Conservation (phyloP, 2,329 filamentous ascomycete species). For the Epichloe brachyelytri region DNA sequence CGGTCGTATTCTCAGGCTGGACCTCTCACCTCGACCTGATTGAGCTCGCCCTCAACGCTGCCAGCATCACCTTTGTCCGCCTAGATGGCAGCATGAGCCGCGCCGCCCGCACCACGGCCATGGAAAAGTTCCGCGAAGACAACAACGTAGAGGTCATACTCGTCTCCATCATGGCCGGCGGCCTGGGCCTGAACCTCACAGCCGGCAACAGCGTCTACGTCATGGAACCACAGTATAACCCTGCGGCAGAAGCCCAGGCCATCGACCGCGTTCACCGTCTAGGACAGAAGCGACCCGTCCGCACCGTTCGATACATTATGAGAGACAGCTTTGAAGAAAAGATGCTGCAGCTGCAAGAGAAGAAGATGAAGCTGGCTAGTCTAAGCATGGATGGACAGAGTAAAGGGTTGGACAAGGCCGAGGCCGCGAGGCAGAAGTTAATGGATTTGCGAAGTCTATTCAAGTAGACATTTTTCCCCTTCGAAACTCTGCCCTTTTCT, state of each 20-base stretch:
- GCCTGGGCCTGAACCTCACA: conserved; percentile 82
- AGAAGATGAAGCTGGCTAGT: conserved; percentile 84
- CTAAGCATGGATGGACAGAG: conserved; percentile 63
- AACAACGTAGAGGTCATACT: conserved; percentile 63
- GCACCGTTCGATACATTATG: conserved; percentile 87
- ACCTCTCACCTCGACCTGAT: conserved; percentile 90
- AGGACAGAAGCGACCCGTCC: conserved; percentile 78
- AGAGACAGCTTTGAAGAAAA: conserved; percentile 82
- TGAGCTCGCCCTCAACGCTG: conserved; percentile 59
- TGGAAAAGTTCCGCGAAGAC: conserved; percentile 67
- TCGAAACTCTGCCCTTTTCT: conserved; percentile 2
- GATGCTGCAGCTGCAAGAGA: conserved; percentile 78
- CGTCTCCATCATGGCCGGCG: conserved; percentile 84
- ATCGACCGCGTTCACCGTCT: conserved; percentile 86
- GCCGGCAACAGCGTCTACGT: conserved; percentile 79
- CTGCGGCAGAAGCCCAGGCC: conserved; percentile 86
- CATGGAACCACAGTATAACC: conserved; percentile 98
- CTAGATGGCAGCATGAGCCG: conserved; percentile 85
- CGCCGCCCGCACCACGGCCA: conserved; percentile 56
- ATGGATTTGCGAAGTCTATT: conserved; percentile 47
- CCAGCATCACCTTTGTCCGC: conserved; percentile 58
- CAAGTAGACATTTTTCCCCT: conserved; percentile 22
- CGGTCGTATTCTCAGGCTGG: conserved; percentile 93
- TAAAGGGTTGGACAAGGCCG: conserved; percentile 36
- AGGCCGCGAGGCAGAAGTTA: conserved; percentile 47